Evolutionary conservation across 495 filamentous ascomycete genomes (phyloP), one percentile per base, ranked within the genome.

Genomic region (Letharia columbiana): DNA sequence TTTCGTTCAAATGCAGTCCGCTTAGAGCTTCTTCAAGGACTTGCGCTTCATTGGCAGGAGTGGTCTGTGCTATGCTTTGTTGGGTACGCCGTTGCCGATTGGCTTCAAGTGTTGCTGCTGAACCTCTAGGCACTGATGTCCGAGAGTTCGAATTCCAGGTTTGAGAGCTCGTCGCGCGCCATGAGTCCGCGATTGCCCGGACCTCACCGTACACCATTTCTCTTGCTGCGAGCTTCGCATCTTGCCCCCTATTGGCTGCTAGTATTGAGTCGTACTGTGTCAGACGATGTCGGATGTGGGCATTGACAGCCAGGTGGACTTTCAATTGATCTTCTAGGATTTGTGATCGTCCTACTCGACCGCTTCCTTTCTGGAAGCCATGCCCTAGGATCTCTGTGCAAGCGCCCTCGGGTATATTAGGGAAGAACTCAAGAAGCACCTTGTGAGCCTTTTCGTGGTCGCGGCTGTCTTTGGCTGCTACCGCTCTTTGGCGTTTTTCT

Each of bases 231-330:
- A 20, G 35, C 54, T 59, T 64, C 47, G 31, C 44, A 49, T 66
- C 79, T 83, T 45, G 35, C 7, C 5, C 13, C 45, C 54, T 20
- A 6, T 37, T 31, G 20, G 57, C 44, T 15, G 41, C 57, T 20
- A 95, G 77, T 49, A 93, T 78, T 67, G 82, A 76, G 74, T 96
- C 91, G 74, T 96, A 96, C 64, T 87, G 80, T 20, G 91, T 96
- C 72, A 93, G 89, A 44, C 76, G 79, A 73, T 96, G 91, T 47
- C 91, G 84, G 68, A 95, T 89, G 74, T 93, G 89, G 59, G 91
- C 90, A 70, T 88, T 82, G 17, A 91, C 89, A 5, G 91, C 91
- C 57, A 96, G 81, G 68, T 50, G 42, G 35, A 64, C 42, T 10
- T 62, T 42, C 18, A 49, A 6, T 23, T 60, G 35, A 42, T 50